A percentile compares a stretch with the other conserved stretches of the same genome.
phyloP scores from a whole-genome alignment of 305 asterid species.

The Ajuga reptans region DNA sequence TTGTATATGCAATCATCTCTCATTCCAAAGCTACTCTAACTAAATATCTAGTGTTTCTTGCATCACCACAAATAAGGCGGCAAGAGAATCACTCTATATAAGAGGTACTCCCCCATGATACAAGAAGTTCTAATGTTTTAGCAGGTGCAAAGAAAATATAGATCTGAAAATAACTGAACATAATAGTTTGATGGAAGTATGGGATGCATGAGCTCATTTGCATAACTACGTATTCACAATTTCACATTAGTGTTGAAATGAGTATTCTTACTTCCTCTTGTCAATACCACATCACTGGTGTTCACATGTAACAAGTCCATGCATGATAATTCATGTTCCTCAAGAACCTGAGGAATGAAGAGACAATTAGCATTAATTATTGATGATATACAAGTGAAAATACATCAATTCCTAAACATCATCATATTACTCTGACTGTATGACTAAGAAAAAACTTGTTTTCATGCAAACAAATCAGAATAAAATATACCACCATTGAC shows the following conservation, averaged over 20 bases:
- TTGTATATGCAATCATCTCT: background rate
- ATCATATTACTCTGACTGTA: background rate
- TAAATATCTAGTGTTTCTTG: background rate
- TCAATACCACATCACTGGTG: constrained; percentile 70
- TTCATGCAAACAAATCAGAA: background rate
- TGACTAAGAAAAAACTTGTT: background rate
- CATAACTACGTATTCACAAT: constrained; percentile 2
- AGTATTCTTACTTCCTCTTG: constrained; percentile 68
- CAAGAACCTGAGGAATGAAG: constrained; percentile 70
- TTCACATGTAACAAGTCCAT: constrained; percentile 63
- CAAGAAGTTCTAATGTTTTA: background rate
- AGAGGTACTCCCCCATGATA: constrained; percentile 1
- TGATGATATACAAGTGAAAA: background rate
- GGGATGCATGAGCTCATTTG: background rate
- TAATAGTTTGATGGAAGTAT: background rate
- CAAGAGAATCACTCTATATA: constrained; percentile 6
- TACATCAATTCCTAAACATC: background rate
- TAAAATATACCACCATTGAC: constrained; percentile 8
- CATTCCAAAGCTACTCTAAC: background rate
- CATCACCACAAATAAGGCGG: background rate
- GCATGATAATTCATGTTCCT: constrained; percentile 71
- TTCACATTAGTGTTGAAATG: background rate
- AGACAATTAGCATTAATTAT: constrained; percentile 6
- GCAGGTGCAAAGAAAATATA: background rate
- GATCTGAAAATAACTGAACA: constrained; percentile 11